Percentiles rank a stretch among this genome's conserved stretches.
These are phyloP conservation scores for Colletotrichum trifolii DNA, from an alignment of 2,329 filamentous ascomycete species.

Conservation along the genomic window DNA sequence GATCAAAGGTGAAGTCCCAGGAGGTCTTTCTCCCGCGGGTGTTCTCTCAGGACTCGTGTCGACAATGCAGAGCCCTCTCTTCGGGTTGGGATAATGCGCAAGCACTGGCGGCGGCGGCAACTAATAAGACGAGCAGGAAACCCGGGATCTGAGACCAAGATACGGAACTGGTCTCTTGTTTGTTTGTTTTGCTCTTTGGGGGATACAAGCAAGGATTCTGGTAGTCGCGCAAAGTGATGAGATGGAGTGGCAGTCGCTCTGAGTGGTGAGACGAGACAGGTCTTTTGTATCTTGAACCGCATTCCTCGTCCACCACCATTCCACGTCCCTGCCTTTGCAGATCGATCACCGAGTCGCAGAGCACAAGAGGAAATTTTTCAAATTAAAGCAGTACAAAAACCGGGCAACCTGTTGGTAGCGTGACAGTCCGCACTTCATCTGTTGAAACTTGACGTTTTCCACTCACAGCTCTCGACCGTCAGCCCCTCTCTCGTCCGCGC, in stretches of 20 bases:
- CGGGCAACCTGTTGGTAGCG: no score
- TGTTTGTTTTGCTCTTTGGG: conserved; percentile 14
- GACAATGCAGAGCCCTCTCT: no score
- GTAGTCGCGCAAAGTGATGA: neutral
- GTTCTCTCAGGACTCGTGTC: no score
- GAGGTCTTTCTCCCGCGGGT: no score
- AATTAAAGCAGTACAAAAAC: no score
- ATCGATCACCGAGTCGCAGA: neutral
- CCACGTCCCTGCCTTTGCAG: neutral
- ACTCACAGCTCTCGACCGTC: no score
- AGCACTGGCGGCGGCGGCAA: conserved; percentile 1
- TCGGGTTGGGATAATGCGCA: neutral
- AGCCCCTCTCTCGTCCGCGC: no score
- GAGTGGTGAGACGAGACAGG: neutral
- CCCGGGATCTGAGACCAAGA: no score
- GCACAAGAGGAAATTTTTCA: neutral
- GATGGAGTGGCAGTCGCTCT: neutral
- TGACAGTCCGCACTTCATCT: no score
- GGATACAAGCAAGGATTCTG: neutral
- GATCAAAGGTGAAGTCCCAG: no score
- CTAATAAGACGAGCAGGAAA: conserved; percentile 18
- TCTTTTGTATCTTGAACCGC: neutral
- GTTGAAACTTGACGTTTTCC: no score
- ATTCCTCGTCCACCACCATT: neutral
- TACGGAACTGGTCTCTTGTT: conserved; percentile 7